phyloP scores from a whole-genome alignment of 179 eudicot genomes.

The Drosera spatulata region DNA sequence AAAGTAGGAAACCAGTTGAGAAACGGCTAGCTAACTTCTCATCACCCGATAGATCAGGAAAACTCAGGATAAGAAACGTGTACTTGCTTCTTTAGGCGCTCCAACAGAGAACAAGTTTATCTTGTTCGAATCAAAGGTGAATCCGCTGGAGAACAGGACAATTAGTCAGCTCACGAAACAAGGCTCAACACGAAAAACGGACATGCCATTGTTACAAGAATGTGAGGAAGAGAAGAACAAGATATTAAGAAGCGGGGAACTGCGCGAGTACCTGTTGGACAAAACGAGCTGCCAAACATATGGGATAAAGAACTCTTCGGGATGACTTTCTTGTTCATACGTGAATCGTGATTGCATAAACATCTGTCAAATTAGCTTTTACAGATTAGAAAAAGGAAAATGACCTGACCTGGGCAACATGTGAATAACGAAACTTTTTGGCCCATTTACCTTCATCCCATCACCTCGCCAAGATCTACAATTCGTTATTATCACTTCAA shows the following conservation, averaged over 20 bases:
- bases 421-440: not conserved
- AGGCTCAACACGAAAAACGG: not conserved
- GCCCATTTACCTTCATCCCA: conserved; percentile 69
- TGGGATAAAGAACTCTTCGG: conserved; percentile 95
- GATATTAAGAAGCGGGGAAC: not conserved
- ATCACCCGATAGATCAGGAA: not conserved
- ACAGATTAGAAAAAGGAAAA: conserved; percentile 1
- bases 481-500: conserved; percentile 58
- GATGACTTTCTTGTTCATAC: conserved; percentile 97
- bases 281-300: conserved; percentile 92
- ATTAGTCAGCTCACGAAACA: not conserved
- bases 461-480: conserved; percentile 95
- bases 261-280: conserved; percentile 44
- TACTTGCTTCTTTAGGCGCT: conserved; percentile 41
- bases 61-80: conserved; percentile 2
- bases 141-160: conserved; percentile 34
- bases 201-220: not conserved
- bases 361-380: conserved; percentile 35
- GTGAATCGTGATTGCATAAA: conserved; percentile 79
- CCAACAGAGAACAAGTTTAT: conserved; percentile 62
- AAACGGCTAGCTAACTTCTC: not conserved
- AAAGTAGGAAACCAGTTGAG: not conserved
- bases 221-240: not conserved
- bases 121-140: conserved; percentile 51
- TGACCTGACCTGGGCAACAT: not conserved